Conservation (phyloP, 73 alveolate species). For the Paramecium octaurelia region DNA sequence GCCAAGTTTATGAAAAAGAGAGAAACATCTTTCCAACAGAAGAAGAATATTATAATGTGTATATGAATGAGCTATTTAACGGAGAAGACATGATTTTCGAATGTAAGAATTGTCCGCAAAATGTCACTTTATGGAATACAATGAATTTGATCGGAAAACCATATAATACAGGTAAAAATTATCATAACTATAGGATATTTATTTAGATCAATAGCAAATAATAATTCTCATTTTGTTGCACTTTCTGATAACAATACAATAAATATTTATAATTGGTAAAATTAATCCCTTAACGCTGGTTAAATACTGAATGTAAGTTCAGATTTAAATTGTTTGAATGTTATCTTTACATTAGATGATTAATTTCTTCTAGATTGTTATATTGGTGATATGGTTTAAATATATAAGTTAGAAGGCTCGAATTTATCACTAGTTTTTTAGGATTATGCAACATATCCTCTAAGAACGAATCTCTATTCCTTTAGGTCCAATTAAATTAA, state of each 20-base stretch:
- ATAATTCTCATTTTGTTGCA: neutral
- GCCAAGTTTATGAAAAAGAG: neutral
- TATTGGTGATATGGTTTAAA: neutral
- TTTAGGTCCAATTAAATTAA: neutral
- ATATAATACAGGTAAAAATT: neutral
- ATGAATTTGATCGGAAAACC: neutral
- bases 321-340: neutral
- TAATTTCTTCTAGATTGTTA: neutral
- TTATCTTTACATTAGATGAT: neutral
- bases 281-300: neutral
- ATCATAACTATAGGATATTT: neutral
- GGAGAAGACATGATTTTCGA: neutral
- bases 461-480: neutral
- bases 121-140: neutral
- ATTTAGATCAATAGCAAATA: neutral
- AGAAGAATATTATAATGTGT: neutral
- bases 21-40: neutral
- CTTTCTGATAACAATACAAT: neutral
- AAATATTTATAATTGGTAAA: neutral
- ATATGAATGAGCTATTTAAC: neutral
- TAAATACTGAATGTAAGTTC: neutral
- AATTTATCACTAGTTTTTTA: neutral
- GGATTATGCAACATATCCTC: neutral
- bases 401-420: neutral
- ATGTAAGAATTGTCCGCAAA: neutral